A percentile compares a stretch with the other conserved stretches of the same genome.
phyloP scores from a whole-genome alignment of 352 stramenopile species.

The Phytopythium oedochilum region DNA sequence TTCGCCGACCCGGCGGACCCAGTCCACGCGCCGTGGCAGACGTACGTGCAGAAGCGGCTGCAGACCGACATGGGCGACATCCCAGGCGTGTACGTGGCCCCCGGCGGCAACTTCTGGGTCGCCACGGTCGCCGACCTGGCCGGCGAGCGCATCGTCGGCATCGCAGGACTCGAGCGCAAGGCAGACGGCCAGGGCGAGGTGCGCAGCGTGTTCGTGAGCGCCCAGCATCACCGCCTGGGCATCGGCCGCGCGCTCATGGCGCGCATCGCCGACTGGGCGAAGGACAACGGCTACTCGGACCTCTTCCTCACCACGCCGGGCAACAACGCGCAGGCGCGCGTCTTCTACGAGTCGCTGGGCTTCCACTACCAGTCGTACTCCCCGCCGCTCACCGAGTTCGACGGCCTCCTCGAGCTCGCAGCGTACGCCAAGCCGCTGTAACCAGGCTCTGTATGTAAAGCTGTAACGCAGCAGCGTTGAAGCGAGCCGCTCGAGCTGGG shows the following conservation, averaged over 20 bases:
- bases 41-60: constrained; percentile 16
- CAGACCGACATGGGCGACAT: constrained; percentile 22
- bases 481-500: too few species aligned
- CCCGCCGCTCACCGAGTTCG: constrained; percentile 9
- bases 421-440: constrained; percentile 16
- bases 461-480: too few species aligned
- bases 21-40: constrained; percentile 8
- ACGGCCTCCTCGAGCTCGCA: constrained; percentile 10
- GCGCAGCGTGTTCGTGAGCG: constrained; percentile 19
- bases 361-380: constrained; percentile 11
- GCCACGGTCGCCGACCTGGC: neutral
- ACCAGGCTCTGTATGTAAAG: too few species aligned
- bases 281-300: constrained; percentile 5
- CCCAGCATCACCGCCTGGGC: constrained; percentile 15
- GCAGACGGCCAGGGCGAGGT: constrained; percentile 11
- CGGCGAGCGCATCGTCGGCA: constrained; percentile 12
- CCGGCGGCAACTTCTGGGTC: constrained; percentile 24
- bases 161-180: constrained; percentile 16
- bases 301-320: constrained; percentile 20
- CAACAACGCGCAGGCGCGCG: constrained; percentile 5
- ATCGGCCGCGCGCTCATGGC: constrained; percentile 16
- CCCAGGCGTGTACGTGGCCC: constrained; percentile 17
- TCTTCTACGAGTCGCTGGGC: constrained; percentile 17
- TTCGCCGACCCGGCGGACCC: constrained; percentile 3
- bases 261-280: constrained; percentile 11